These are phyloP conservation scores for Hsuehochloa calcarea DNA, from an alignment of 176 grass and related monocot species.

Conservation along the genomic window DNA sequence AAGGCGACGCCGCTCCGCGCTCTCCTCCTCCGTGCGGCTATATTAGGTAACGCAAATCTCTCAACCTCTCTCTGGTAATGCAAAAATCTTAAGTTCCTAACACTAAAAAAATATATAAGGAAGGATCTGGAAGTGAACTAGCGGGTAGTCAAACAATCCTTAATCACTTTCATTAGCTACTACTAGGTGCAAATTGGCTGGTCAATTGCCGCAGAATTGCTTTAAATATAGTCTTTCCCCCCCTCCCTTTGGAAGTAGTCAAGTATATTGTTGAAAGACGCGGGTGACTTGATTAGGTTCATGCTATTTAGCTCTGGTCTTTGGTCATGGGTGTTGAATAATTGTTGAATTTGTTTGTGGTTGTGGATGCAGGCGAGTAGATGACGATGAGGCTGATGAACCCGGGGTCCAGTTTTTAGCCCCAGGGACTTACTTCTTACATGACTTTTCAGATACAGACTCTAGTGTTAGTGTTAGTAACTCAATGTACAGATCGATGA, in stretches of 20 bases:
- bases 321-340: neutral
- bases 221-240: neutral
- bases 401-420: conserved; percentile 52
- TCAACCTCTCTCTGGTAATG: neutral
- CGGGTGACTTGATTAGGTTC: neutral
- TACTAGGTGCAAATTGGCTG: neutral
- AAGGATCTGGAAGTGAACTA: neutral
- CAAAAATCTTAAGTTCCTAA: neutral
- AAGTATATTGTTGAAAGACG: neutral
- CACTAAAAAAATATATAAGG: neutral
- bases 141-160: neutral
- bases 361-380: conserved; percentile 44
- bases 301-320: neutral
- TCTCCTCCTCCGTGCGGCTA: conserved; percentile 15
- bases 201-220: neutral
- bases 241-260: neutral
- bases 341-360: neutral
- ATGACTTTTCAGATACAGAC: conserved; percentile 79
- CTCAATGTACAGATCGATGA: conserved; percentile 49
- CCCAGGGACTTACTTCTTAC: conserved; percentile 46
- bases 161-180: neutral
- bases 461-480: conserved; percentile 57
- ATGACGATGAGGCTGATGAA: conserved; percentile 52
- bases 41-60: conserved; percentile 39
- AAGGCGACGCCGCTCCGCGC: neutral